Percentiles rank a stretch among this genome's conserved stretches.
phyloP scores from a whole-genome alignment of 257 asterid genomes.

The Salvia splendens region DNA sequence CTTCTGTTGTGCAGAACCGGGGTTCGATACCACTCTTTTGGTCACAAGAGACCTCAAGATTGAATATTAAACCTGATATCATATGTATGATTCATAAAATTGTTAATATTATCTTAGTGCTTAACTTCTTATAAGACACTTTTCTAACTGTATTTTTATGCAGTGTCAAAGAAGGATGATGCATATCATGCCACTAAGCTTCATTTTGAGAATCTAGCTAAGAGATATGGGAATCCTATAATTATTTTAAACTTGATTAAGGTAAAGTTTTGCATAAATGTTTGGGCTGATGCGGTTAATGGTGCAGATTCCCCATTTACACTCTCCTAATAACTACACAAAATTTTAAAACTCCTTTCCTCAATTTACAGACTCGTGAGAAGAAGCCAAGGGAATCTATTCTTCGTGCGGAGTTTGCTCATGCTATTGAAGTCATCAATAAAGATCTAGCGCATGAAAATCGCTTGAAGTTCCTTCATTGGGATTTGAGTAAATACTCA shows the following conservation, averaged over 20 bases:
- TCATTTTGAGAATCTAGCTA: conserved; percentile 83
- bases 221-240: conserved; percentile 93
- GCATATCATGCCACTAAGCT: conserved; percentile 83
- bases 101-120: conserved; percentile 1
- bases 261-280: conserved; percentile 45
- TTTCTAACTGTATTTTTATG: conserved; percentile 35
- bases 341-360: neutral
- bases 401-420: conserved; percentile 77
- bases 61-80: conserved; percentile 85
- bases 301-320: conserved; percentile 23
- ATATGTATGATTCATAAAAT: conserved; percentile 52
- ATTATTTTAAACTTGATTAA: conserved; percentile 86
- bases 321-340: neutral
- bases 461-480: conserved; percentile 88
- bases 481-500: conserved; percentile 86
- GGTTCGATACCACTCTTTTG: conserved; percentile 98
- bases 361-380: conserved; percentile 66
- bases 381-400: conserved; percentile 94
- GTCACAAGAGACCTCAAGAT: conserved; percentile 91
- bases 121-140: conserved; percentile 20
- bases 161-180: conserved; percentile 81
- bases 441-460: conserved; percentile 60
- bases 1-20: conserved; percentile 87
- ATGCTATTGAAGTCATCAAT: conserved; percentile 79
- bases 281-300: conserved; percentile 19